phyloP scores from a whole-genome alignment of 495 filamentous ascomycete species.

The Jackrogersella multiformis region DNA sequence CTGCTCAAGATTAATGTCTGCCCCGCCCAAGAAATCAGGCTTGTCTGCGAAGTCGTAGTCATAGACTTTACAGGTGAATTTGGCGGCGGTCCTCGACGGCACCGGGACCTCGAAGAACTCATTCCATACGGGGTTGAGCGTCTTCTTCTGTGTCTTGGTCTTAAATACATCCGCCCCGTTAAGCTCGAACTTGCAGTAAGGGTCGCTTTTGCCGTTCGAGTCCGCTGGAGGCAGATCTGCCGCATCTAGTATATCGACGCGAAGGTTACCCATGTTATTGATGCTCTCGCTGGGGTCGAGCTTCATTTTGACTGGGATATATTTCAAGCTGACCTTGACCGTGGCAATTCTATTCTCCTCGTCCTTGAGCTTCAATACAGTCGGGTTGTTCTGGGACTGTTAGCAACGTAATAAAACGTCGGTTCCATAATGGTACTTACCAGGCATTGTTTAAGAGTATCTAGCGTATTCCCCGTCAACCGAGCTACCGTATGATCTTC shows the following conservation, averaged over 20 bases:
- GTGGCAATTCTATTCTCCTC: constrained; percentile 79
- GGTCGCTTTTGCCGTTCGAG: constrained; percentile 95
- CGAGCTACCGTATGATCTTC: constrained; percentile 81
- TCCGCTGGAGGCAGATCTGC: constrained; percentile 89
- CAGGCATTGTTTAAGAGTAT: constrained; percentile 85
- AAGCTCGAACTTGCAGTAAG: constrained; percentile 93
- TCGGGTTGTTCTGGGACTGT: constrained; percentile 79
- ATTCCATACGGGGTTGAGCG: constrained; percentile 92
- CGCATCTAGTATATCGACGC: constrained; percentile 90
- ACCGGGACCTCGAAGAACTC: constrained; percentile 89
- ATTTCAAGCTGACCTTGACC: constrained; percentile 90
- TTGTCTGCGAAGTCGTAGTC: constrained; percentile 97
- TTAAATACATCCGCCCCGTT: constrained; percentile 89
- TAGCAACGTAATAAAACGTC: constrained; percentile 12
- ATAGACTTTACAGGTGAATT: constrained; percentile 84
- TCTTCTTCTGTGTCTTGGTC: constrained; percentile 96
- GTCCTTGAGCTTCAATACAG: constrained; percentile 77
- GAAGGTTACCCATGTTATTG: constrained; percentile 95
- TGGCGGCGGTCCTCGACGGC: constrained; percentile 82
- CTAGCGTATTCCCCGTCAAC: constrained; percentile 82
- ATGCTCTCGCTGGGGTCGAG: constrained; percentile 95
- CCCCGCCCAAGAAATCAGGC: constrained; percentile 82
- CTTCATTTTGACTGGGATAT: constrained; percentile 90
- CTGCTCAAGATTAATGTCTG: constrained; percentile 78
- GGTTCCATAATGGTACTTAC: constrained; percentile 56